Conservation (phyloP, 257 asterid genomes). For the Thymus mandschuricus region DNA sequence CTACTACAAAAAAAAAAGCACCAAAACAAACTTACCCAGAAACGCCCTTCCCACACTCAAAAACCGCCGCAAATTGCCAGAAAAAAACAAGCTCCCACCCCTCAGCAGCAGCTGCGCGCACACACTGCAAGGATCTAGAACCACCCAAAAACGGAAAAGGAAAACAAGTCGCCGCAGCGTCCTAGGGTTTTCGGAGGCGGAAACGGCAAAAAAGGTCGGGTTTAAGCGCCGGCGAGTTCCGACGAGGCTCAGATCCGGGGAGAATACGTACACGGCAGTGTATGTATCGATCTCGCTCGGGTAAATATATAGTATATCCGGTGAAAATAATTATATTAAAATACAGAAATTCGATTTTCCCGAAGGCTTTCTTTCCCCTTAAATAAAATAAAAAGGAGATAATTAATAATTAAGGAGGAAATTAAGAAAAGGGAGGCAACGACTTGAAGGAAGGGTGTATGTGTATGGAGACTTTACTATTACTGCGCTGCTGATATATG, state of each 20-base stretch:
- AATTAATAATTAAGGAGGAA: slow-evolving; percentile 1
- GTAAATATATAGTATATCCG: slow-evolving; percentile 34
- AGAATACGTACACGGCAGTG: slow-evolving; percentile 41
- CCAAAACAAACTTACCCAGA: slow-evolving; percentile 34
- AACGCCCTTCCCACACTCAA: slow-evolving; percentile 26
- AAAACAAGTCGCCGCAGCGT: slow-evolving; percentile 35
- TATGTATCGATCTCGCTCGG: slow-evolving; percentile 34
- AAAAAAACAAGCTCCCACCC: slow-evolving; percentile 15
- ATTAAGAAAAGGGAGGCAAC: neutral
- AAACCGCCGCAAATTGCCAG: slow-evolving; percentile 3
- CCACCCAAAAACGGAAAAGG: neutral
- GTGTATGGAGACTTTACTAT: slow-evolving; percentile 25
- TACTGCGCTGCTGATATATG: slow-evolving; percentile 42
- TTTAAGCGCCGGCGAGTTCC: slow-evolving; percentile 71
- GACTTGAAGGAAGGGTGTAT: slow-evolving; percentile 20
- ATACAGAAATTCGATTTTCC: slow-evolving; percentile 5
- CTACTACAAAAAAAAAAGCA: slow-evolving; percentile 2
- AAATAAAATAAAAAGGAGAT: neutral
- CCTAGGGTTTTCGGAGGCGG: slow-evolving; percentile 50
- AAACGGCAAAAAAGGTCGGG: slow-evolving; percentile 45
- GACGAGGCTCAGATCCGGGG: slow-evolving; percentile 82
- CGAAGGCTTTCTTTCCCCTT: slow-evolving; percentile 15
- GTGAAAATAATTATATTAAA: slow-evolving; percentile 30
- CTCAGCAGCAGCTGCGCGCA: slow-evolving; percentile 22
- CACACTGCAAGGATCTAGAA: slow-evolving; percentile 38